phyloP scores from a whole-genome alignment of 192 early-diverging fungal species.

The Oehlia diaphana region DNA sequence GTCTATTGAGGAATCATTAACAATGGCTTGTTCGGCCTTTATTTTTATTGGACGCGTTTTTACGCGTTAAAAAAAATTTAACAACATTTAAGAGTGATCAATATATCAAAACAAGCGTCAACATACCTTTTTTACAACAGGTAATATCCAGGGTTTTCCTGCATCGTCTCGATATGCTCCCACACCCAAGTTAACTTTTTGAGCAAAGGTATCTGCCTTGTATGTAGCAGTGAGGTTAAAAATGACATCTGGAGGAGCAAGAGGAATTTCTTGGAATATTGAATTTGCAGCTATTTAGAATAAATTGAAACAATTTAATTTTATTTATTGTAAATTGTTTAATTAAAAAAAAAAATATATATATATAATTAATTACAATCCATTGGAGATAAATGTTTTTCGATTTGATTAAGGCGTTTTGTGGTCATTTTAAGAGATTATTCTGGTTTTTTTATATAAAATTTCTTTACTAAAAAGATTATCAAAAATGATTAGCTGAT shows the following conservation, averaged over 20 bases:
- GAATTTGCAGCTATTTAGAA: slow-evolving; percentile 36
- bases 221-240: slow-evolving; percentile 84
- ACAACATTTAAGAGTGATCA: background rate
- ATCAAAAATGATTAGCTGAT: background rate
- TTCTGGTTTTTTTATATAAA: background rate
- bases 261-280: slow-evolving; percentile 49
- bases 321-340: background rate
- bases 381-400: slow-evolving; percentile 14
- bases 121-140: slow-evolving; percentile 85
- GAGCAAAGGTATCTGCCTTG: slow-evolving; percentile 72
- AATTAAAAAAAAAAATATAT: background rate
- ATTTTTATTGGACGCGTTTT: background rate
- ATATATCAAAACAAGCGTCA: background rate
- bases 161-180: slow-evolving; percentile 93
- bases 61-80: background rate
- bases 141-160: slow-evolving; percentile 94
- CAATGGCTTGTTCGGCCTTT: slow-evolving; percentile 75
- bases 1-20: slow-evolving; percentile 68
- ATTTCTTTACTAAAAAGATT: background rate
- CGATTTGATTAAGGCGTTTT: slow-evolving; percentile 6
- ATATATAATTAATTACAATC: slow-evolving; percentile 5
- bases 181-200: slow-evolving; percentile 93
- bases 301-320: background rate
- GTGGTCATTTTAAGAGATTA: background rate
- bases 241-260: slow-evolving; percentile 87